These are phyloP conservation scores for Leccinum variicolor DNA, from an alignment of 768 basidiomycete genomes.

Conservation along the genomic window DNA sequence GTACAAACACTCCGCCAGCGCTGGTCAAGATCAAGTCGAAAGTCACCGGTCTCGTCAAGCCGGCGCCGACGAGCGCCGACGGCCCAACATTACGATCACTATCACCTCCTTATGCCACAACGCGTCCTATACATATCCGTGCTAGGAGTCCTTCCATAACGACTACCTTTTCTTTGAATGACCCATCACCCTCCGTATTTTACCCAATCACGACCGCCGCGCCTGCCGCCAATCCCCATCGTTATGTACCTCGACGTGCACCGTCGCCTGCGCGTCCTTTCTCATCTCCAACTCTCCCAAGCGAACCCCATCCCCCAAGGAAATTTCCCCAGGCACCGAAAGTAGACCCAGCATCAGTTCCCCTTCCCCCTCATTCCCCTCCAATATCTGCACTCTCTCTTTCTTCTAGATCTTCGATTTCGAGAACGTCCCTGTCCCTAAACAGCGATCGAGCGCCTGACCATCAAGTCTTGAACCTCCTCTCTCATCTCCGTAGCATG, in stretches of 20 bases:
- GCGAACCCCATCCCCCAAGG: conserved; percentile 18
- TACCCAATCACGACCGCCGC: conserved; percentile 58
- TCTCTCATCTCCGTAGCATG: conserved; percentile 40
- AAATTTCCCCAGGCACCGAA: conserved; percentile 26
- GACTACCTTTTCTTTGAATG: conserved; percentile 23
- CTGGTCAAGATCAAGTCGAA: conserved; percentile 56
- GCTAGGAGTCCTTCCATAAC: conserved; percentile 31
- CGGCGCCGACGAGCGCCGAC: conserved; percentile 10
- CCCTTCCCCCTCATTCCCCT: conserved; percentile 69
- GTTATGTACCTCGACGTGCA: conserved; percentile 40
- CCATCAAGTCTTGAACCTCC: conserved; percentile 39
- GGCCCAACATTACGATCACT: conserved; percentile 40
- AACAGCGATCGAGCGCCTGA: conserved; percentile 37
- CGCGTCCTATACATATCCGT: conserved; percentile 27
- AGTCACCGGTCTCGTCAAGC: conserved; percentile 48
- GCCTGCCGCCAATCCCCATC: conserved; percentile 58
- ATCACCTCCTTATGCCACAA: conserved; percentile 31
- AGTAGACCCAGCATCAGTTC: conserved; percentile 54
- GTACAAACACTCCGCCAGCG: conserved; percentile 15
- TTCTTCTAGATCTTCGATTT: conserved; percentile 73
- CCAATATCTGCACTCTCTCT: conserved; percentile 68
- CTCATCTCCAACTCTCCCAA: conserved; percentile 23
- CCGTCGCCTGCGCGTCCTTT: conserved; percentile 33
- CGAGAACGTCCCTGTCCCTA: conserved; percentile 47
- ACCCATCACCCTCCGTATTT: conserved; percentile 31